phyloP scores from a whole-genome alignment of 2,329 filamentous ascomycete species.

The Fusarium chuoi region DNA sequence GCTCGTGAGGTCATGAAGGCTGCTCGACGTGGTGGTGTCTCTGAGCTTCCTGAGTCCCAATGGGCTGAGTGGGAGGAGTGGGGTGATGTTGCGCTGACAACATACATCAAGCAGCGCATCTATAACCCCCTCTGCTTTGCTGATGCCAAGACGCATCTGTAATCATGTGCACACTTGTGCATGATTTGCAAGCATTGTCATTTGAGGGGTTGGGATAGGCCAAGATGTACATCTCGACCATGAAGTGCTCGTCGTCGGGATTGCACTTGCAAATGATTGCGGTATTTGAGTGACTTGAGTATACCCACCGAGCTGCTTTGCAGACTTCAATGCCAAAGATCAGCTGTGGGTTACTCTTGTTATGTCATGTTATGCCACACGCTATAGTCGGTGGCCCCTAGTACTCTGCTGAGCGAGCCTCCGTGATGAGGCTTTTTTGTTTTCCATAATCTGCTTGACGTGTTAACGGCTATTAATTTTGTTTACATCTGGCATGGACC shows the following conservation, averaged over 20 bases:
- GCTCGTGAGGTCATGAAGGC: slow-evolving; percentile 94
- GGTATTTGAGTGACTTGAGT: slow-evolving; percentile 31
- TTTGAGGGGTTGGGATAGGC: neutral
- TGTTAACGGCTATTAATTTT: slow-evolving; percentile 45
- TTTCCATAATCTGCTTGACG: slow-evolving; percentile 42
- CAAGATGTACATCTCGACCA: slow-evolving; percentile 21
- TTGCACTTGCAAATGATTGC: slow-evolving; percentile 32
- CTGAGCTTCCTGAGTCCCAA: slow-evolving; percentile 72
- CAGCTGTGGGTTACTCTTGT: neutral
- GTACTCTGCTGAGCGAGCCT: slow-evolving; percentile 38
- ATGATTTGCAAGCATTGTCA: slow-evolving; percentile 7
- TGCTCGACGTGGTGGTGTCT: slow-evolving; percentile 83
- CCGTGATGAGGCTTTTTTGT: slow-evolving; percentile 29
- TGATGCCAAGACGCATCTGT: slow-evolving; percentile 48
- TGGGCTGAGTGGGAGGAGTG: slow-evolving; percentile 80
- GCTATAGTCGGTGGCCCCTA: slow-evolving; percentile 32
- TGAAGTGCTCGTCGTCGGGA: slow-evolving; percentile 37
- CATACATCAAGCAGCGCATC: slow-evolving; percentile 68
- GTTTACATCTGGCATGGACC: slow-evolving; percentile 28
- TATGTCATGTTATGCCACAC: slow-evolving; percentile 27
- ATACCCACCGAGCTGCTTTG: neutral
- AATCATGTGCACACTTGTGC: slow-evolving; percentile 35
- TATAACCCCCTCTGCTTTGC: slow-evolving; percentile 66
- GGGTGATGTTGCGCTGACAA: slow-evolving; percentile 70
- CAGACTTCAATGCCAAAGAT: slow-evolving; percentile 19